Base-by-base conservation (phyloP, 164 flowering plant species). In the Nymphaea thermarum region DNA sequence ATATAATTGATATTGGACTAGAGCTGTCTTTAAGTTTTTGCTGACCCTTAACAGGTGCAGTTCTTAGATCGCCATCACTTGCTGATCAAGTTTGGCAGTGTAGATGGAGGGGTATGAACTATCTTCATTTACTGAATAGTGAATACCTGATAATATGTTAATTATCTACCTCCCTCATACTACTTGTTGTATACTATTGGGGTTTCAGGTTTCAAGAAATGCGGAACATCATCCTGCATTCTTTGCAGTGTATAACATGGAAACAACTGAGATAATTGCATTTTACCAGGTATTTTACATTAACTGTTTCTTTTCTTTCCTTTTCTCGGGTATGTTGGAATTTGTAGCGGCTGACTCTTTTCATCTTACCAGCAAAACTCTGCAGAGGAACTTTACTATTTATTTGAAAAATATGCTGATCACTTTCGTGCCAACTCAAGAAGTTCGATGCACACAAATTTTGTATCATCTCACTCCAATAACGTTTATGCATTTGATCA, bases 161-260 rank as follows among this genome's bases (percentile, higher is more conserved):
- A 25, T 25, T 25, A 25, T 25, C 36, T 25, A 25, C 36, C 36
- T 25, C 36, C 36, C 36, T 25, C 36, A 25, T 25, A 25, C 36
- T 25, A 25, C 36, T 25, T 25, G 36, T 25, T 0, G 36, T 25
- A 25, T 25, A 25, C 36, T 25, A 25, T 47, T 18, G 4, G 42
- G 6, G 2, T 61, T 75, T 67, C 83, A 92, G 98, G 86, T 90
- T 60, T 83, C 87, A n/a, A 82, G 98, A 77, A 90, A 76, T 76
- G 76, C 87, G 65, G 98, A 95, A 75, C 84, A 81, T 4, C 87
- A 84, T 77, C 85, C 87, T 66, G 89, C 99, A 51, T 95, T 95
- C 74, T 86, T 92, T 78, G 93, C 90, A 75, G 91, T 95, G 67
- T 95, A 95, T 78, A 86, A 92, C 81, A 95, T 95, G 97, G 98